Evolutionary conservation across 1,284 basidiomycete genomes (phyloP), one percentile per base, ranked within the genome.

Genomic region (Cerioporus squamosus): DNA sequence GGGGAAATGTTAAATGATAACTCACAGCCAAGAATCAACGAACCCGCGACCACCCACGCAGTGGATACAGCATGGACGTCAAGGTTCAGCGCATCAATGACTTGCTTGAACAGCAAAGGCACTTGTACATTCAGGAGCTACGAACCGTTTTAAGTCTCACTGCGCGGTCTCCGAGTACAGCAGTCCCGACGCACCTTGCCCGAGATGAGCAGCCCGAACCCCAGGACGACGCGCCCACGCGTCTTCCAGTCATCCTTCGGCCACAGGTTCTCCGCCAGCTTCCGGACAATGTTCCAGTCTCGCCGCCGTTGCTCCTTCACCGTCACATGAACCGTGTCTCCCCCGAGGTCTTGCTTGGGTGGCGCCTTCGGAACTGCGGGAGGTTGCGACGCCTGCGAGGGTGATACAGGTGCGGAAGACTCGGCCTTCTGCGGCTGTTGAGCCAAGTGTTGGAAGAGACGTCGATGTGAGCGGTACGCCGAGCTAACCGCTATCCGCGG

Each of bases 51-150:
- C 5, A 95, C 83, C 93, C 95, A 98, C 3, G 94, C 93, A 0
- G 95, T 94, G 5, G 91, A 87, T 0, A 83, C 80, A 9, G 90
- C 81, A 0, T 89, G 84, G 54, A 97, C 81, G 48, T 93, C 88
- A 23, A 98, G 79, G 69, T 97, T 98, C 62, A 99, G 80, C 1
- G 88, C 74, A 72, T 99, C 97, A 57, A 99, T 88, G 48, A 99
- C 88, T 40, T 83, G 74, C 74, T 98, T 99, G 85, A 99, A 99
- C 64, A 98, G 82, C 66, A 95, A 87, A 0, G 97, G 97, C 5
- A 99, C 96, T 81, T 98, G 97, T 0, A 99, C 97, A 71, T 98
- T 99, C 58, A 98, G 78, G 26, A 97, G 76, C 72, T 74, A 47
- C 12, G 20, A 24, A 22, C 14, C 15, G 14, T 36, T 12, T 12